Base-by-base conservation (phyloP, 2,329 filamentous ascomycete genomes). In the Exophiala oligosperma region DNA sequence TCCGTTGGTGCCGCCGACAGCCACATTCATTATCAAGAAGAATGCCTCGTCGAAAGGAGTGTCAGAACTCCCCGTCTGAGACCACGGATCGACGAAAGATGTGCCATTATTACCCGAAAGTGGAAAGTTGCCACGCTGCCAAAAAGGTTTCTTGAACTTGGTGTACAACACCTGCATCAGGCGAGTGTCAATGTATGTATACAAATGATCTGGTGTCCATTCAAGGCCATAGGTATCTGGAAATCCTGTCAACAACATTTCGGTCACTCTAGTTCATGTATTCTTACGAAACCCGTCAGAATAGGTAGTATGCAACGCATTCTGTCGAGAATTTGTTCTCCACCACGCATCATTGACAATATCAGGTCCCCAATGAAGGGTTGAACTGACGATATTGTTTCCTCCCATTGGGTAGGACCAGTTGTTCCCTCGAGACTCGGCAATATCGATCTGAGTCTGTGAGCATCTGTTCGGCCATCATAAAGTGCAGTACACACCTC, bases 161-260 rank as follows among this genome's bases (percentile, higher is more conserved):
- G 84, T 87, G 77, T 92, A 95, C 61, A 91, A 81, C 52, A 93
- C 89, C 72, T 93, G 90, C 28, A 92, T 79, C 21, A 95, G 83
- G 11, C 89, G 86, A 46, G 84, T 88, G 79, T 94, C 88, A 77
- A 95, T 81, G 71, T 92, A 95, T 24, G 89, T 92, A 77, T 93
- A 95, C 59, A 94, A 77, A 72, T 95, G 94, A 73, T 92, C 93
- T 66, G 92, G 83, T 50, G 85, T 91, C 91, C 91, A 95, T 74
- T 95, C 91, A 2, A 95, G 73, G 14, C 91, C 91, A 68, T 86
- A 95, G 0, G 83, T 91, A 76, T 95, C 37, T 40, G 37, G 12
- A 40, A 17, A 40, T 17, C 37, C 12, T 40, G 37, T 40, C 37
- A 40, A 17, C 37, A 4, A 7, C 4, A 28, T 4, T 7, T 28